Evolutionary conservation across 257 asterid species (phyloP).

Genomic region (Petunia axillaris): DNA sequence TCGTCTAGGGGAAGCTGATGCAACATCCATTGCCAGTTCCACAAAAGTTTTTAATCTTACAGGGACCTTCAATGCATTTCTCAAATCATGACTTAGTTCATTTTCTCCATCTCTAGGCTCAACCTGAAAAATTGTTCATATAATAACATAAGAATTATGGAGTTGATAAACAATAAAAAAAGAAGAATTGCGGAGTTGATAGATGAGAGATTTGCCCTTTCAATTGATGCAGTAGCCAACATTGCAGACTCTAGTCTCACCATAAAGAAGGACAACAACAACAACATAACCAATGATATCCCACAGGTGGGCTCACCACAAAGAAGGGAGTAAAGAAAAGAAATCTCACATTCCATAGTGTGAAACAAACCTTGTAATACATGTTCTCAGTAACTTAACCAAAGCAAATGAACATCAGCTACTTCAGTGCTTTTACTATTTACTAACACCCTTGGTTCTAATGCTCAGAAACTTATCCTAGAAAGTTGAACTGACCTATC

Average conservation of each 20-base stretch:
- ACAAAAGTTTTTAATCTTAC: constrained; percentile 75
- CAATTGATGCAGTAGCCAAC: not conserved
- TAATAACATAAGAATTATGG: constrained; percentile 21
- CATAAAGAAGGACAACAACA: not conserved
- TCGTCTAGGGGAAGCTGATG: constrained; percentile 91
- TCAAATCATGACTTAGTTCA: constrained; percentile 30
- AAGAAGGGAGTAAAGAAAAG: not conserved
- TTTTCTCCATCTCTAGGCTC: constrained; percentile 47
- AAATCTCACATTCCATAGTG: not conserved
- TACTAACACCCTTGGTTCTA: not conserved
- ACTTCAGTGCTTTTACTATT: not conserved
- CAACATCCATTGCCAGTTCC: constrained; percentile 86
- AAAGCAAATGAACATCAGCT: not conserved
- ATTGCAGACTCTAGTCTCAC: not conserved
- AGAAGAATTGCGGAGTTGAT: constrained; percentile 1
- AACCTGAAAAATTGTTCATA: constrained; percentile 51
- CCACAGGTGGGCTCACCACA: not conserved
- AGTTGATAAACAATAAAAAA: not conserved
- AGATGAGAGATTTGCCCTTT: not conserved
- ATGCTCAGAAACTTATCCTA: not conserved
- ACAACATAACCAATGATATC: too few species aligned
- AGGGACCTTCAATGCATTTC: constrained; percentile 44
- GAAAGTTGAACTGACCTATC: constrained; percentile 10
- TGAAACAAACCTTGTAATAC: too few species aligned
- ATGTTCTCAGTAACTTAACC: not conserved